These are phyloP conservation scores for Phytophthora citrophthora DNA, from an alignment of 352 stramenopile species.

Conservation along the genomic window DNA sequence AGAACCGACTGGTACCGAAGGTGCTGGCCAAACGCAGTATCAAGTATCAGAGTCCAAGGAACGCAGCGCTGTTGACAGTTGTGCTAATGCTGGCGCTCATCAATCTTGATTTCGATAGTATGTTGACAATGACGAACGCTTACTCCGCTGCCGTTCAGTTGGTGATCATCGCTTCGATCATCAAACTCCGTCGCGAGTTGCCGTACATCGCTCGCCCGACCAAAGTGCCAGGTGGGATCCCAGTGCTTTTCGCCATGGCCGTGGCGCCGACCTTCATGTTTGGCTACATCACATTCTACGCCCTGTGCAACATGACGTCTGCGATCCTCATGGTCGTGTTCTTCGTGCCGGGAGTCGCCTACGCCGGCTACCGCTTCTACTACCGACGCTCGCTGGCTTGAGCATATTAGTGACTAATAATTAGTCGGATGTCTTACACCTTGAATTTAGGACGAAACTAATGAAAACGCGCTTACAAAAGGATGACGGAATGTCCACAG, in stretches of 20 bases:
- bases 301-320: constrained; percentile 36
- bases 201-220: constrained; percentile 78
- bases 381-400: constrained; percentile 32
- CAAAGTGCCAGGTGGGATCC: constrained; percentile 55
- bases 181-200: constrained; percentile 83
- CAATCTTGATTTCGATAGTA: constrained; percentile 68
- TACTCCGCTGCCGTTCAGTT: constrained; percentile 89
- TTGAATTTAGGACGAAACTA: too few relatives aligned
- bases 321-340: constrained; percentile 42
- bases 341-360: constrained; percentile 46
- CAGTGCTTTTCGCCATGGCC: constrained; percentile 41
- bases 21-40: constrained; percentile 68
- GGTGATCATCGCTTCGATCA: constrained; percentile 90
- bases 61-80: constrained; percentile 46
- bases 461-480: too few relatives aligned
- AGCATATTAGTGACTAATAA: too few relatives aligned
- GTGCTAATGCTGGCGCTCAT: constrained; percentile 53
- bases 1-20: constrained; percentile 84
- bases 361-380: constrained; percentile 35
- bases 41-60: constrained; percentile 45
- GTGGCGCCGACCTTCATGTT: constrained; percentile 51
- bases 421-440: too few relatives aligned
- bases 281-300: constrained; percentile 59
- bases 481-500: too few relatives aligned
- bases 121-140: constrained; percentile 91